Evolutionary conservation across 257 asterid species (phyloP), one percentile per base, ranked within the genome.

Genomic region (Ophiorrhiza pumila): DNA sequence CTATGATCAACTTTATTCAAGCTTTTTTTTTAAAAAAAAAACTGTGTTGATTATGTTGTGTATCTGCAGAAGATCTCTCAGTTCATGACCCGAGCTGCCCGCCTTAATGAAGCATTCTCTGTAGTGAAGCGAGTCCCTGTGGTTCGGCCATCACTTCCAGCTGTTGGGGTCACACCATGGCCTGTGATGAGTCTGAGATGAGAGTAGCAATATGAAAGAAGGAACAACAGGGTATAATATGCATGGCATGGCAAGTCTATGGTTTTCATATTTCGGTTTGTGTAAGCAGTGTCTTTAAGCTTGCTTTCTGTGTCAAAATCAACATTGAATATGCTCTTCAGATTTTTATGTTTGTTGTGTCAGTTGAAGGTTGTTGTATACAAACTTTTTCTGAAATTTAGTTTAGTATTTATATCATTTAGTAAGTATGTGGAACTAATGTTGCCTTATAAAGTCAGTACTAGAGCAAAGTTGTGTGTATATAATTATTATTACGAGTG

Each of bases 61-160:
- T 72, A 59, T 71, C 66, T 78, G 85, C 99, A 94, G 98, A 90
- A 86, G 87, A 86, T 83, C 60, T 88, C 97, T 76, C 97, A 90
- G 91, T 92, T 88, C 80, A 90, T 89, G 91, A 85, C 88, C 87
- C 88, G 90, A 34, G 97, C 97, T 66, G 95, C 93, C 76, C 97
- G 96, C 78, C 87, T 92, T 63, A 92, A 92, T 25, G 97, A 95
- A 84, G 96, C 97, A 42, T 91, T 95, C 87, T 88, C 97, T 3
- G 84, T 87, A 35, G 98, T 92, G 86, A 95, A 89, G 87, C 86
- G 92, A 35, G 96, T 87, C 41, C 98, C 98, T 1, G 87, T 88
- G 74, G 84, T 92, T 65, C 91, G 97, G 52, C 92, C 98, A 18
- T 78, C 92, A 37, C 76, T 87, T 78, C 97, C 94, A 43, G 87